A percentile compares a stretch with the other conserved stretches of the same genome.
phyloP scores from a whole-genome alignment of 306 rosid genomes.

The Sphenostylis stenocarpa region DNA sequence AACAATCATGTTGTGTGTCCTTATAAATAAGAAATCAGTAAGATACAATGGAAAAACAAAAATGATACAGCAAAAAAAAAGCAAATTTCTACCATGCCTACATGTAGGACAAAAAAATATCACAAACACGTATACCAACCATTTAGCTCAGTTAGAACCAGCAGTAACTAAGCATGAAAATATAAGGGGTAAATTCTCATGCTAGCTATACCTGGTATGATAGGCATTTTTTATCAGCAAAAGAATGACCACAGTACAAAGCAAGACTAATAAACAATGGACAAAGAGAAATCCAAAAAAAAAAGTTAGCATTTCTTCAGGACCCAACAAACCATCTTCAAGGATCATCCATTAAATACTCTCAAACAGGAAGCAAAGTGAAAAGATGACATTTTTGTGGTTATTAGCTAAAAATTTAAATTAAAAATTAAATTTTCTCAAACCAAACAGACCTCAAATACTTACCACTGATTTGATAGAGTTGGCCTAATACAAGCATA shows the following conservation, averaged over 20 bases:
- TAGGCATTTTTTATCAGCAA: background rate
- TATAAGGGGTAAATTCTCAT: background rate
- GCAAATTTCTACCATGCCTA: background rate
- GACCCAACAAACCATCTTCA: background rate
- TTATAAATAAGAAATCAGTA: background rate
- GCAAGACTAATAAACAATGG: background rate
- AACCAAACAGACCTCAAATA: background rate
- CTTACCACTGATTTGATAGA: slow-evolving; percentile 1
- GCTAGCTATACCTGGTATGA: background rate
- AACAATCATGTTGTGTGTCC: background rate
- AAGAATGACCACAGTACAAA: background rate
- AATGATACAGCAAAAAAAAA: background rate
- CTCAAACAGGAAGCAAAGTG: background rate
- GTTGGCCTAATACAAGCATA: slow-evolving; percentile 7
- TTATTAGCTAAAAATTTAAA: background rate
- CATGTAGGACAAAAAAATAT: background rate
- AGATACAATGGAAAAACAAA: background rate
- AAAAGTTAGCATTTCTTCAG: background rate
- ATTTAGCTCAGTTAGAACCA: background rate
- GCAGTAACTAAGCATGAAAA: background rate
- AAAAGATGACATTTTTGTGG: background rate
- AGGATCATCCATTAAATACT: background rate
- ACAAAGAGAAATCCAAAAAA: background rate
- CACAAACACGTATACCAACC: background rate
- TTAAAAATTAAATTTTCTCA: background rate